Evolutionary conservation across 192 early-diverging fungal species (phyloP).

Genomic region (Gryganskiella cystojenkinii): DNA sequence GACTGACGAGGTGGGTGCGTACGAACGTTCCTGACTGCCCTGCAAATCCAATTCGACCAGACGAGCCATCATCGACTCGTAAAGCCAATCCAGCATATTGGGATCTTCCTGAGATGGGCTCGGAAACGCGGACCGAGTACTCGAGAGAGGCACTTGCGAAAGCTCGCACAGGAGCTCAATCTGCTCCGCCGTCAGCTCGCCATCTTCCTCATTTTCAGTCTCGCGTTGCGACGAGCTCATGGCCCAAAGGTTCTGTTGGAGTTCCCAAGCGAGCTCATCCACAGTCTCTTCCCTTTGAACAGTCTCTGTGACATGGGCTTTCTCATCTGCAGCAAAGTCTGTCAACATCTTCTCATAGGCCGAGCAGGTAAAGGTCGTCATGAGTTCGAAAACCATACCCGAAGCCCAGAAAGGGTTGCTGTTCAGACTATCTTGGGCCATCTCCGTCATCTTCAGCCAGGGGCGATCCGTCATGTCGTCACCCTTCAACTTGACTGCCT

Average conservation of each 20-base stretch:
- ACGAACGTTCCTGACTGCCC: conserved; percentile 14
- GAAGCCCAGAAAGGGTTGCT: conserved; percentile 19
- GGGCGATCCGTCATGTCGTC: conserved; percentile 31
- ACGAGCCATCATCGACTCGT: conserved; percentile 51
- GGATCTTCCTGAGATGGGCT: conserved; percentile 31
- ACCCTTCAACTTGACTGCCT: conserved; percentile 8
- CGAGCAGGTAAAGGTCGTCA: conserved; percentile 22
- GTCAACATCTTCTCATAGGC: background rate
- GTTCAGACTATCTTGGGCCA: background rate
- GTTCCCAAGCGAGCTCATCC: conserved; percentile 28
- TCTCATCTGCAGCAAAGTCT: background rate
- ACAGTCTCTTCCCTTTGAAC: background rate
- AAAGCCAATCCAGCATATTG: conserved; percentile 48
- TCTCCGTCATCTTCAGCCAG: conserved; percentile 17
- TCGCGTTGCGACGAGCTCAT: background rate
- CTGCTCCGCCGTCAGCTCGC: conserved; percentile 36
- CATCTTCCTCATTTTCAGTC: conserved; percentile 20
- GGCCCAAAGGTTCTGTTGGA: conserved; percentile 43
- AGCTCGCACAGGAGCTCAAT: conserved; percentile 35
- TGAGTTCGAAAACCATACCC: conserved; percentile 26
- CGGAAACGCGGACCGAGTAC: background rate
- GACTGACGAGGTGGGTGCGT: background rate
- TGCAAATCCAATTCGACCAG: conserved; percentile 46
- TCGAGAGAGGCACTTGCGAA: conserved; percentile 7
- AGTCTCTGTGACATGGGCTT: background rate